Evolutionary conservation across 352 stramenopile genomes (phyloP), one percentile per base, ranked within the genome.

Genomic region (Globisporangium alternatum): DNA sequence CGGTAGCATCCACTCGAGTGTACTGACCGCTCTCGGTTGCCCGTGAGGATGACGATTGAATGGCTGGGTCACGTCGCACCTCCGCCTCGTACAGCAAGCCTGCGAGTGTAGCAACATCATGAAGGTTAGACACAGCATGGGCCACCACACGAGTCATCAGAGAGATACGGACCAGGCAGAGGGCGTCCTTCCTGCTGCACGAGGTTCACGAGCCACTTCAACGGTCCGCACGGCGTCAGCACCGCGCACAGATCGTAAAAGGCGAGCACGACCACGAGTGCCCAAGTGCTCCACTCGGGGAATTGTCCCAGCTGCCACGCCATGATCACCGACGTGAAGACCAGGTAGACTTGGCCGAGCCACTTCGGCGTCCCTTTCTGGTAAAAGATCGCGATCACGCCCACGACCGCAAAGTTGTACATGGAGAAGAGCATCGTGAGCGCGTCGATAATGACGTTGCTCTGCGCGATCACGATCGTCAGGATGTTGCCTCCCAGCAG

Each of bases 191-290:
- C 82, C 58, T 97, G 81, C 62, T 98, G 91, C 61, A 99, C 97
- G 2, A 99, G 76, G 55, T 98, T 93, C 12, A 97, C 94, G 17
- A 99, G 80, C 59, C 90, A 96, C 64, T 98, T 98, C 28, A 99
- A 74, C 22, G 98, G 98, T 5, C 98, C 98, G 76, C 96, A 99
- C 0, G 98, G 98, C n/a, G 97, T 98, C n/a, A 99, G 75, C 8
- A 99, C 98, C 3, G 98, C 98, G 68, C 96, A 99, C n/a, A 99
- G 75, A 79, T 99, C 98, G 76, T 99, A 99, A 41, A 99, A 90
- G 1, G 96, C 98, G 41, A 99, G 82, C 55, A 99, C 96, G 13
- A 98, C 85, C 19, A 97, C 81, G 4, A 98, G 70, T 0, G 88
- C 88, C 91, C 91, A 98, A 15, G 88, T 96, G 54, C 83, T 97